These are phyloP conservation scores for Corchorus olitorius DNA, from an alignment of 345 rosid species.

Conservation along the genomic window DNA sequence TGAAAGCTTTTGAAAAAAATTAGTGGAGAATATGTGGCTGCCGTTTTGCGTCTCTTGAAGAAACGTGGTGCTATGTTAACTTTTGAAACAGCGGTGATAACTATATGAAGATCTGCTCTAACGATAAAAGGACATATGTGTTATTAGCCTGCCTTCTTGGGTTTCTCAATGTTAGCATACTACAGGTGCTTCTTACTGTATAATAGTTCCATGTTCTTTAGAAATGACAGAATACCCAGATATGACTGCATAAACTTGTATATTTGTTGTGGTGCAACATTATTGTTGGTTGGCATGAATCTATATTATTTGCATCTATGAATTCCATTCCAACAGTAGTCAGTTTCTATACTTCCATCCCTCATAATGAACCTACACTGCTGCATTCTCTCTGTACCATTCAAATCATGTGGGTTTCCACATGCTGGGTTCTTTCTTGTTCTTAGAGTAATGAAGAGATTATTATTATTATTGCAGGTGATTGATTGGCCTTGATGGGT, in stretches of 20 bases:
- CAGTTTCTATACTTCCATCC: neutral
- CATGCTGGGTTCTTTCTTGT: neutral
- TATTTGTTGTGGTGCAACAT: neutral
- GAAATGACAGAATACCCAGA: neutral
- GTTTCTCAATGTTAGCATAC: neutral
- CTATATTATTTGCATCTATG: neutral
- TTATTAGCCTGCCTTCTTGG: neutral
- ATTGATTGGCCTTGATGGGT: slow-evolving; percentile 44
- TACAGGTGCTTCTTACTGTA: neutral
- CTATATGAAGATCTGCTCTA: neutral
- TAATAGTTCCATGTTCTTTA: neutral
- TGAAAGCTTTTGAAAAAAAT: neutral
- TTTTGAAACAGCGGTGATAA: neutral
- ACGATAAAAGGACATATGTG: neutral
- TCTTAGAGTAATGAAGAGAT: neutral
- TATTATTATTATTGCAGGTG: slow-evolving; percentile 31
- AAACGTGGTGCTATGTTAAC: neutral
- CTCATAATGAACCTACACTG: neutral
- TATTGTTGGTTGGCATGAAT: neutral
- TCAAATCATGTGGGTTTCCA: neutral
- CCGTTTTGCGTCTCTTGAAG: neutral
- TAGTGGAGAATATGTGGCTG: neutral
- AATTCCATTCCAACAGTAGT: neutral
- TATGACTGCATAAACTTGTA: neutral
- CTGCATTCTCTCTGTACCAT: slow-evolving; percentile 2